Percentiles rank a stretch among this genome's conserved stretches.
Conservation (phyloP, 495 filamentous ascomycete species). For the Thermochaetoides thermophila region DNA sequence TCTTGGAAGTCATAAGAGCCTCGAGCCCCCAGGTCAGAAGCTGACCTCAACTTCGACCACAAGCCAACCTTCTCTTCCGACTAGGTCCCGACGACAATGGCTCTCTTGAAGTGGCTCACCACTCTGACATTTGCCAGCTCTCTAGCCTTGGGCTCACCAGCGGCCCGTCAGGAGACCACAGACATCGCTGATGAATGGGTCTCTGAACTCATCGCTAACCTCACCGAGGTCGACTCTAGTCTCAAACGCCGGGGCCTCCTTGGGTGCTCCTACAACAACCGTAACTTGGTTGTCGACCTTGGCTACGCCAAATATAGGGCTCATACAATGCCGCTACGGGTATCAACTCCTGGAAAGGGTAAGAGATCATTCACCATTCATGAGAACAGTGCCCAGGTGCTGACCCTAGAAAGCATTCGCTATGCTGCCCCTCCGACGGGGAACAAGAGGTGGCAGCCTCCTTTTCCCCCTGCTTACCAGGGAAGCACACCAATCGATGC, state of each 20-base stretch:
- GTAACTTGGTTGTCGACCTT: conserved; percentile 19
- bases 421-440: conserved; percentile 19
- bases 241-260: conserved; percentile 3
- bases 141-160: background rate
- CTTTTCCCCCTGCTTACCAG: conserved; percentile 7
- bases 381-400: background rate
- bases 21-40: no score
- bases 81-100: no score
- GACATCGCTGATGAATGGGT: conserved; percentile 12
- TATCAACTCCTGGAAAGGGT: conserved; percentile 29
- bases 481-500: no score
- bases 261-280: conserved; percentile 3
- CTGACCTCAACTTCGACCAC: no score
- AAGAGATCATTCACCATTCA: conserved; percentile 2
- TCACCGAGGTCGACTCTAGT: background rate
- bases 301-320: conserved; percentile 29
- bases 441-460: conserved; percentile 21
- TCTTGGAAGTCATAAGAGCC: no score
- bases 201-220: conserved; percentile 11
- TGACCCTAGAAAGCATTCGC: conserved; percentile 7
- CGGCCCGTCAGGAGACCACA: background rate
- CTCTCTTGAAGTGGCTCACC: conserved; percentile 1
- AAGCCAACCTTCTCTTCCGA: no score
- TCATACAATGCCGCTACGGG: conserved; percentile 17
- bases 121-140: conserved; percentile 5